Conservation (phyloP, 805 yeast genomes). For the Wickerhamiella kurtzmanii region DNA sequence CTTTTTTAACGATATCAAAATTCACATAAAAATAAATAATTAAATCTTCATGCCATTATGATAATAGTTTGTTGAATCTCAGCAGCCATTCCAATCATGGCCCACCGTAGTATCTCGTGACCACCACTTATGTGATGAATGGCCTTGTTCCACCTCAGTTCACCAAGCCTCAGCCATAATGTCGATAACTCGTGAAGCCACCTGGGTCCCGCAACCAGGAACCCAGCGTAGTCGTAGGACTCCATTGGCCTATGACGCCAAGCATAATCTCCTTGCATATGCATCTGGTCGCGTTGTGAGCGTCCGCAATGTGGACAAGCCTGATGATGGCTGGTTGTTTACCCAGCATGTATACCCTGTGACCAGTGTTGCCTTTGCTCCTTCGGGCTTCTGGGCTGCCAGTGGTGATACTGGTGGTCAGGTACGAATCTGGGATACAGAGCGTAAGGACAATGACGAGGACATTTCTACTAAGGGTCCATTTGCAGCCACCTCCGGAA, state of each 20-base stretch:
- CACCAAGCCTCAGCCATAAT: neutral
- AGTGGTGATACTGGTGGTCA: conserved; percentile 87
- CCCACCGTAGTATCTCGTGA: no score
- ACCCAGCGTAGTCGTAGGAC: conserved; percentile 60
- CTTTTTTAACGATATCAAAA: no score
- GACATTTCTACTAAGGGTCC: conserved; percentile 56
- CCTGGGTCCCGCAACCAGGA: conserved; percentile 66
- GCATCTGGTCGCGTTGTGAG: conserved; percentile 69
- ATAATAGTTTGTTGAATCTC: no score
- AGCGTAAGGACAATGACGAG: conserved; percentile 34
- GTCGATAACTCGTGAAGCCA: conserved; percentile 12
- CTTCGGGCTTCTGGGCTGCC: conserved; percentile 80
- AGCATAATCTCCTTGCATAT: conserved; percentile 61
- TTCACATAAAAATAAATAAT: no score
- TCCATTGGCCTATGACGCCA: conserved; percentile 61
- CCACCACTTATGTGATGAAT: no score
- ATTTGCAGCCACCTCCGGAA: conserved; percentile 64
- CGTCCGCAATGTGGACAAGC: conserved; percentile 49
- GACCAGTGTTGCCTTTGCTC: conserved; percentile 76
- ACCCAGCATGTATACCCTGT: conserved; percentile 56
- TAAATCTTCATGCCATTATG: no score
- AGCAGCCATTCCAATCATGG: no score
- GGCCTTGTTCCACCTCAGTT: no score
- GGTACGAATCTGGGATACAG: conserved; percentile 60
- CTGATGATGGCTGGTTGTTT: conserved; percentile 37